Percentiles rank a stretch among this genome's conserved stretches.
phyloP scores from a whole-genome alignment of 345 rosid genomes.

The Acer yangbiense region DNA sequence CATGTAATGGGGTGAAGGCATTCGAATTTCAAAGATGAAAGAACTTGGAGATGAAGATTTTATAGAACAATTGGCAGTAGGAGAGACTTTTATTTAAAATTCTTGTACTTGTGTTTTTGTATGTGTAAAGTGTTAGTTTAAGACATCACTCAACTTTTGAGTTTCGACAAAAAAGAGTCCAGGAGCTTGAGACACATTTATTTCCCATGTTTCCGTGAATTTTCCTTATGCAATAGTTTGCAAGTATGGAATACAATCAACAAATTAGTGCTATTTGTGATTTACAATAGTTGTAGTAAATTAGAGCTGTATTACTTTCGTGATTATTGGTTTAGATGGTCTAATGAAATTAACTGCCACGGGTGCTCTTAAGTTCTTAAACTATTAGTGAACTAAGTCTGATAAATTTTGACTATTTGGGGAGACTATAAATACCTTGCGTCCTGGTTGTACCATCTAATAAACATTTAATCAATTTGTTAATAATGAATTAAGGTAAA shows the following conservation, averaged over 20 bases:
- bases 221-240: background rate
- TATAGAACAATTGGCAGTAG: background rate
- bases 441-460: background rate
- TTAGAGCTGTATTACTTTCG: background rate
- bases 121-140: background rate
- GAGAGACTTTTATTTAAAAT: background rate
- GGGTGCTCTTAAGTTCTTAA: background rate
- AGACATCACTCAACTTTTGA: background rate
- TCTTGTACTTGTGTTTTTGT: background rate
- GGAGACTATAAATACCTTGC: background rate
- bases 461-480: constrained; percentile 7
- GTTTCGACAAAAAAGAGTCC: background rate
- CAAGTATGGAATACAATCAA: background rate
- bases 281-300: background rate
- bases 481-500: background rate
- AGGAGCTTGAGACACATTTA: background rate
- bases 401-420: background rate
- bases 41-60: background rate
- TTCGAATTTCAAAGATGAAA: background rate
- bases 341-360: background rate
- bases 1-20: background rate
- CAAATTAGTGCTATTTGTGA: background rate
- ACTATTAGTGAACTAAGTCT: background rate
- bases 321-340: background rate
- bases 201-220: background rate